These are phyloP conservation scores for Botrytis fragariae DNA, from an alignment of 2,329 filamentous ascomycete genomes.

Conservation along the genomic window DNA sequence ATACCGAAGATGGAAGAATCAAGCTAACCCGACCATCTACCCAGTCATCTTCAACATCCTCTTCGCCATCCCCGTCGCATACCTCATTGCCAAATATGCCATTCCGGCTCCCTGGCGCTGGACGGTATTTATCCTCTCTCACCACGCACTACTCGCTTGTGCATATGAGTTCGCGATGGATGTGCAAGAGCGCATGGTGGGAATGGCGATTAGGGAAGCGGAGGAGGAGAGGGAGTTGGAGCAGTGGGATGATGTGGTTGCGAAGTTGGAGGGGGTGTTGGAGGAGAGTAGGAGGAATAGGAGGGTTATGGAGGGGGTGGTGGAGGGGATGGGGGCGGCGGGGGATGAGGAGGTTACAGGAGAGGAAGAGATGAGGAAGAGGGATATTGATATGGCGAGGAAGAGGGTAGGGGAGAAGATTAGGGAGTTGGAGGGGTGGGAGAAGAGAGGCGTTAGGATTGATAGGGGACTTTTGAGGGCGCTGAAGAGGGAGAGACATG, in stretches of 20 bases:
- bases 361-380: not conserved
- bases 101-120: not conserved
- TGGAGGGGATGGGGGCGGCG: not conserved
- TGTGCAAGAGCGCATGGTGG: constrained; percentile 4
- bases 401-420: not conserved
- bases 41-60: constrained; percentile 24
- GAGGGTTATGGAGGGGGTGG: not conserved
- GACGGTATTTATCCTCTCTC: not conserved
- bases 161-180: not conserved
- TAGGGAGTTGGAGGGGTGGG: not conserved
- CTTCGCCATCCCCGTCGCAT: constrained; percentile 23
- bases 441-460: not conserved
- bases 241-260: constrained; percentile 22
- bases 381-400: not conserved
- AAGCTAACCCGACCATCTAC: not conserved
- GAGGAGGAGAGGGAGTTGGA: constrained; percentile 16
- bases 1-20: not conserved
- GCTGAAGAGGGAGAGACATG: not conserved
- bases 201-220: constrained; percentile 9
- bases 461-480: not conserved
- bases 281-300: not conserved
- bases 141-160: constrained; percentile 3
- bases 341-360: not conserved
- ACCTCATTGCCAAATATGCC: constrained; percentile 8
- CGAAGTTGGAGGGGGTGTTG: constrained; percentile 2